These are phyloP conservation scores for Gardenia jasminoides DNA, from an alignment of 257 asterid species.

Conservation along the genomic window DNA sequence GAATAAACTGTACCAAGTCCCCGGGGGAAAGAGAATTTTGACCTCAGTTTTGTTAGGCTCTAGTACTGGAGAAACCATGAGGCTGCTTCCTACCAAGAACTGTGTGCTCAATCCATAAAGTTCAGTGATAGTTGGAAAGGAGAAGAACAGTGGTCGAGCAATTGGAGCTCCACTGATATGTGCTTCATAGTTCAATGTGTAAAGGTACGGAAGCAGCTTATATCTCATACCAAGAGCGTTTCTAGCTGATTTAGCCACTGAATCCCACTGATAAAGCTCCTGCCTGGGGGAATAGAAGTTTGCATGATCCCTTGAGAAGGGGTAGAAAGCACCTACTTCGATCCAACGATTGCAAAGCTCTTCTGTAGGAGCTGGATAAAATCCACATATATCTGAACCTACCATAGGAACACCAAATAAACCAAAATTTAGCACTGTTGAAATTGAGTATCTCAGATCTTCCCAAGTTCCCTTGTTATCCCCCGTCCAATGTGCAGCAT, in stretches of 20 bases:
- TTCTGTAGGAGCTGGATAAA: slow-evolving; percentile 81
- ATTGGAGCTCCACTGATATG: slow-evolving; percentile 80
- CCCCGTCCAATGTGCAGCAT: slow-evolving; percentile 96
- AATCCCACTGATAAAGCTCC: slow-evolving; percentile 94
- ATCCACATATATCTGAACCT: slow-evolving; percentile 95
- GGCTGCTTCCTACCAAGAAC: slow-evolving; percentile 68
- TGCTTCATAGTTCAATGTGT: slow-evolving; percentile 82
- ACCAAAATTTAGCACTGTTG: slow-evolving; percentile 83
- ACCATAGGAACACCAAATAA: slow-evolving; percentile 96
- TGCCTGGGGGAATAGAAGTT: slow-evolving; percentile 86
- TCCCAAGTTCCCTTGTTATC: slow-evolving; percentile 95
- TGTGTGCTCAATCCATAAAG: slow-evolving; percentile 77
- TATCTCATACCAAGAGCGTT: slow-evolving; percentile 93
- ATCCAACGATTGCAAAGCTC: slow-evolving; percentile 99
- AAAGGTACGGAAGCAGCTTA: slow-evolving; percentile 67
- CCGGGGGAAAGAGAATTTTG: slow-evolving; percentile 62
- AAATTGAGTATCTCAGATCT: slow-evolving; percentile 68
- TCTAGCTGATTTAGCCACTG: slow-evolving; percentile 86
- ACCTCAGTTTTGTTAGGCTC: slow-evolving; percentile 49
- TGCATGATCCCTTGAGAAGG: slow-evolving; percentile 93
- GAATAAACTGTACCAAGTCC: slow-evolving; percentile 79
- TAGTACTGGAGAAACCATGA: slow-evolving; percentile 90
- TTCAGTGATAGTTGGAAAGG: slow-evolving; percentile 51
- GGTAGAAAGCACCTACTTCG: slow-evolving; percentile 89
- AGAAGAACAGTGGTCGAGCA: slow-evolving; percentile 80